Conservation (phyloP, 768 basidiomycete species). For the Hortiboletus flavorubellus region DNA sequence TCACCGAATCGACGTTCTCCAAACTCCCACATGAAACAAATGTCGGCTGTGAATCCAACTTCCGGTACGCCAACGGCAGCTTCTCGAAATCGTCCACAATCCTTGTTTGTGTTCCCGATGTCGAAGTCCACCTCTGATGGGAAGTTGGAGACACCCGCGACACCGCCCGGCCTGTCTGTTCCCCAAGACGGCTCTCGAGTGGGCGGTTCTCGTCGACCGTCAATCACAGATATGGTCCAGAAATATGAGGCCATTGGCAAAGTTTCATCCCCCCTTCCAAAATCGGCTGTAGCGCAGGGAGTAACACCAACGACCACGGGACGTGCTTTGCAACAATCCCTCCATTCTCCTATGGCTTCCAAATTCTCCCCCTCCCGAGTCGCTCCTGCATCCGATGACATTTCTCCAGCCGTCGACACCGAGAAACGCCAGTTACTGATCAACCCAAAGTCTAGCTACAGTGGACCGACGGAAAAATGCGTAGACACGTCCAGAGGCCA, state of each 20-base stretch:
- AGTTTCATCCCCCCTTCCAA: conserved; percentile 30
- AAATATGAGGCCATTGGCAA: conserved; percentile 66
- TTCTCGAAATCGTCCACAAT: conserved; percentile 67
- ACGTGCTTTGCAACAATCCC: conserved; percentile 19
- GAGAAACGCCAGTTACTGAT: conserved; percentile 20
- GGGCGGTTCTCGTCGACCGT: conserved; percentile 52
- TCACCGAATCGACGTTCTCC: conserved; percentile 30
- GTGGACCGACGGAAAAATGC: conserved; percentile 19
- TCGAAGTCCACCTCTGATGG: conserved; percentile 41
- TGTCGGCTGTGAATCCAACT: conserved; percentile 24
- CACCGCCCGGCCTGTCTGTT: conserved; percentile 41
- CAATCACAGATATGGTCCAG: conserved; percentile 86
- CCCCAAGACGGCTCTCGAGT: conserved; percentile 46
- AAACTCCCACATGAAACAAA: conserved; percentile 30
- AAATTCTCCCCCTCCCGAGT: conserved; percentile 26
- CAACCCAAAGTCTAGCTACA: conserved; percentile 11
- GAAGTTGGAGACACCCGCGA: conserved; percentile 29
- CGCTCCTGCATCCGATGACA: conserved; percentile 9
- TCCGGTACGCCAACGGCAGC: conserved; percentile 29
- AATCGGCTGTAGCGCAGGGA: conserved; percentile 20
- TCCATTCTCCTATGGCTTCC: conserved; percentile 22
- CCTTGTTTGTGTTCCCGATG: conserved; percentile 70
- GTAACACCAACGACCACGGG: conserved; percentile 16
- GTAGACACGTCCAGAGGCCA: conserved; percentile 13
- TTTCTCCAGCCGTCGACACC: conserved; percentile 8